Evolutionary conservation across 139 green algal species (phyloP), one percentile per base, ranked within the genome.

Genomic region (Gonium pectorale): DNA sequence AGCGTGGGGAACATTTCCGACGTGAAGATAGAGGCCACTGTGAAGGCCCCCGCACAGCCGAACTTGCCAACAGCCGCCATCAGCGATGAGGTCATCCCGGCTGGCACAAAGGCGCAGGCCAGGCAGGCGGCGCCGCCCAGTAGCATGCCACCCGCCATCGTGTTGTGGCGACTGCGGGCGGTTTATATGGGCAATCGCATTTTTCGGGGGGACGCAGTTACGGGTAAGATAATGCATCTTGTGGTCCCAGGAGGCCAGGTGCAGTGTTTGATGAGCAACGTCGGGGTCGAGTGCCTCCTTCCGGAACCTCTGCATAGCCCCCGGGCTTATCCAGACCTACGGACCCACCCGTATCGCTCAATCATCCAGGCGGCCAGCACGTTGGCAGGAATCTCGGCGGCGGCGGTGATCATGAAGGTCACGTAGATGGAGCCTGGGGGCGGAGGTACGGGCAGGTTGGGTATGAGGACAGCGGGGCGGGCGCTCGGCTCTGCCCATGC

Each of bases 1-100:
- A 89, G 71, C 26, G 88, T 92, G 3, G 88, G 88, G 70, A 92
- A 92, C 52, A 92, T 78, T 78, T 92, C 88, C 75, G 59, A 81
- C 33, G 88, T 92, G 69, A 86, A 90, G 52, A 92, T 89, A 79
- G 67, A 86, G 0, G 88, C 88, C 4, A 89, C 67, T n/a, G 74
- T 88, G 71, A 92, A 92, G 43, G 85, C 84, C 0, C 85, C 88
- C 29, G 88, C 85, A 44, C 86, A 87, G 33, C 88, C 88, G 71
- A 92, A 90, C 67, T 92, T 92, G 81, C 88, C 88, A 0, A 90
- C 31, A 0, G 85, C 78, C 1, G 88, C 88, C 62, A 92, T 51
- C 17, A 64, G 33, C 19, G 86, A 40, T 27, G 81, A 84, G 24
- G 35, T 56, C 31, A 31, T 37, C 6, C 84, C 88, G 24, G 80